These are phyloP conservation scores for Aspergillus ellipticus DNA, from an alignment of 495 filamentous ascomycete genomes.

Conservation along the genomic window DNA sequence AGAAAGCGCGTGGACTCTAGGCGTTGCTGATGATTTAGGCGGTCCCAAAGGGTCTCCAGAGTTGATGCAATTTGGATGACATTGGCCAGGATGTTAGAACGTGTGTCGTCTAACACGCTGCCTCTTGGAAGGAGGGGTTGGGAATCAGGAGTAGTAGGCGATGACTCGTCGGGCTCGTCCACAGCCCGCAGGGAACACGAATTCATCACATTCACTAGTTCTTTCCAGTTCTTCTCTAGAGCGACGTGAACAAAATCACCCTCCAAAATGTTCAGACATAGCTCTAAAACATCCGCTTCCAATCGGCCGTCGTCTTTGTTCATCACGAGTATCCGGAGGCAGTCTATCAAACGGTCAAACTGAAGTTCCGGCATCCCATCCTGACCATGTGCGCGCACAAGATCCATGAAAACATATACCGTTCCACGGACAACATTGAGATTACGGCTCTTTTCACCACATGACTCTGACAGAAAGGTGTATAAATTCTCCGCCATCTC, in stretches of 20 bases:
- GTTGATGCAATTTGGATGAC: constrained; percentile 36
- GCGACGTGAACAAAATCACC: constrained; percentile 32
- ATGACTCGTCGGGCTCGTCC: constrained; percentile 23
- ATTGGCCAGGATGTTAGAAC: constrained; percentile 37
- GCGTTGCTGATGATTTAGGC: constrained; percentile 36
- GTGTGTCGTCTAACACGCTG: constrained; percentile 31
- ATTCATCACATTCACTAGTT: constrained; percentile 48
- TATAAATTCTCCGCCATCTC: constrained; percentile 64
- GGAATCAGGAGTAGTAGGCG: constrained; percentile 18
- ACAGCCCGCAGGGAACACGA: constrained; percentile 62
- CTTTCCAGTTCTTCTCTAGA: constrained; percentile 34
- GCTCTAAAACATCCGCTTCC: constrained; percentile 54
- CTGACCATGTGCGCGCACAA: constrained; percentile 49
- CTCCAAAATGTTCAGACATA: constrained; percentile 40
- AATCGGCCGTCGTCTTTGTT: constrained; percentile 46
- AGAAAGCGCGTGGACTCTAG: constrained; percentile 36
- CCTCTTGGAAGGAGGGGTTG: constrained; percentile 19
- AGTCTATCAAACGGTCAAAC: constrained; percentile 51
- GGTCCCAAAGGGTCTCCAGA: constrained; percentile 42
- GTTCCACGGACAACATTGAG: constrained; percentile 64
- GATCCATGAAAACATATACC: constrained; percentile 63
- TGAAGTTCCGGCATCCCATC: constrained; percentile 59
- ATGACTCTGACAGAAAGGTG: constrained; percentile 54
- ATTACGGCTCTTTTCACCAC: constrained; percentile 47
- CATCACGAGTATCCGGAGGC: constrained; percentile 51